A percentile compares a stretch with the other conserved stretches of the same genome.
These are phyloP conservation scores for Chalciporus sphaerocephalus DNA, from an alignment of 768 basidiomycete species.

Conservation along the genomic window DNA sequence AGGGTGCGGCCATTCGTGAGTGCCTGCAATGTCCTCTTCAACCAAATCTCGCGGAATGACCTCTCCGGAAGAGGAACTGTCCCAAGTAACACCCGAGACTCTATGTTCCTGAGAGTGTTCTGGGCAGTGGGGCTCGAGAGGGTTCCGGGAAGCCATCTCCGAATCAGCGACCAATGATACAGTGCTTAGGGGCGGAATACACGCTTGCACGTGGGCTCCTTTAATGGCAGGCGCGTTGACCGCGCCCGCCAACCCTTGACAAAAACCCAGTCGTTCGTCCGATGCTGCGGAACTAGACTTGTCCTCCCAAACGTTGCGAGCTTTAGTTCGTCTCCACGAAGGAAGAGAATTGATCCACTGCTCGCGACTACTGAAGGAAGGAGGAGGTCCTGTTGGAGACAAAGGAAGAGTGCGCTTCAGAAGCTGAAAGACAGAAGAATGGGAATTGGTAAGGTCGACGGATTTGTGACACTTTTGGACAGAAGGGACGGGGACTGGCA, in stretches of 20 bases:
- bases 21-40: constrained; percentile 1
- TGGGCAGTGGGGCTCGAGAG: constrained; percentile 12
- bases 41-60: constrained; percentile 12
- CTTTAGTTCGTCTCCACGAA: constrained; percentile 66
- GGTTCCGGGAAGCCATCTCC: constrained; percentile 11
- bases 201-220: constrained; percentile 80
- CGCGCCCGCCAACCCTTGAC: constrained; percentile 70
- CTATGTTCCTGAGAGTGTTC: background rate
- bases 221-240: constrained; percentile 78
- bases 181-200: constrained; percentile 66
- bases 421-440: constrained; percentile 46
- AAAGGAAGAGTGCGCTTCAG: constrained; percentile 56
- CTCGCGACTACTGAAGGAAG: constrained; percentile 62
- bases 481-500: constrained; percentile 83
- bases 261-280: constrained; percentile 55
- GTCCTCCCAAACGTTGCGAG: constrained; percentile 64
- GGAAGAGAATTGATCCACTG: constrained; percentile 72
- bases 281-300: constrained; percentile 24
- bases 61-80: background rate
- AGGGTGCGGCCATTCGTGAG: constrained; percentile 17
- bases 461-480: constrained; percentile 53
- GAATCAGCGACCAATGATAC: constrained; percentile 10
- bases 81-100: background rate
- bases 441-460: constrained; percentile 35
- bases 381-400: constrained; percentile 57